These are phyloP conservation scores for Apiospora koreana DNA, from an alignment of 2,329 filamentous ascomycete species.

Conservation along the genomic window DNA sequence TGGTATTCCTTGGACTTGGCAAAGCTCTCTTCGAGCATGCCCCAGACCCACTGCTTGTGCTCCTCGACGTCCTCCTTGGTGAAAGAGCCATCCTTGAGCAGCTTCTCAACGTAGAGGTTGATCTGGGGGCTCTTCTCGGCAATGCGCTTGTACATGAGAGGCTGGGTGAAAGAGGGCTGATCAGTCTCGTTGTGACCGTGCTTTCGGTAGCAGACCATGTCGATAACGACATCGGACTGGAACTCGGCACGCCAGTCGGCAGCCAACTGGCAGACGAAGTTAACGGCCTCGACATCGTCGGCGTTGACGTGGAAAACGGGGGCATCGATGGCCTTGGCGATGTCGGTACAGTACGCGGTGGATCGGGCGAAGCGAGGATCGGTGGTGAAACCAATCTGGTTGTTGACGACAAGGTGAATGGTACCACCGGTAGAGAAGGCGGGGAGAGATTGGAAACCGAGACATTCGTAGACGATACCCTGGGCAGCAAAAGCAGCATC, in stretches of 20 bases:
- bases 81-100: slow-evolving; percentile 90
- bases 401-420: slow-evolving; percentile 97
- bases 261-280: slow-evolving; percentile 96
- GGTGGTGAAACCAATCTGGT: slow-evolving; percentile 99
- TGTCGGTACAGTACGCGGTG: slow-evolving; percentile 98
- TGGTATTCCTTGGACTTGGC: slow-evolving; percentile 97
- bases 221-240: slow-evolving; percentile 97
- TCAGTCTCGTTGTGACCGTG: slow-evolving; percentile 99
- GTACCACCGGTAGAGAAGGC: slow-evolving; percentile 97
- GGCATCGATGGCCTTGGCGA: slow-evolving; percentile 97
- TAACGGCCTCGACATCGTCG: slow-evolving; percentile 96
- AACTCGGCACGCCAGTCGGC: slow-evolving; percentile 98
- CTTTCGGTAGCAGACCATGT: slow-evolving; percentile 98
- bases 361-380: slow-evolving; percentile 97
- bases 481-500: slow-evolving; percentile 96
- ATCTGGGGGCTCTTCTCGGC: slow-evolving; percentile 80
- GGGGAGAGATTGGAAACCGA: slow-evolving; percentile 94
- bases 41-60: slow-evolving; percentile 99
- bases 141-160: slow-evolving; percentile 99
- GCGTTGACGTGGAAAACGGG: slow-evolving; percentile 99
- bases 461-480: slow-evolving; percentile 96
- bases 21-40: slow-evolving; percentile 98
- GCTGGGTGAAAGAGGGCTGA: slow-evolving; percentile 99
- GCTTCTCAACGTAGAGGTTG: slow-evolving; percentile 88
- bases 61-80: slow-evolving; percentile 97